These are phyloP conservation scores for Rubroshorea leprosula DNA, from an alignment of 345 rosid species.

Conservation along the genomic window DNA sequence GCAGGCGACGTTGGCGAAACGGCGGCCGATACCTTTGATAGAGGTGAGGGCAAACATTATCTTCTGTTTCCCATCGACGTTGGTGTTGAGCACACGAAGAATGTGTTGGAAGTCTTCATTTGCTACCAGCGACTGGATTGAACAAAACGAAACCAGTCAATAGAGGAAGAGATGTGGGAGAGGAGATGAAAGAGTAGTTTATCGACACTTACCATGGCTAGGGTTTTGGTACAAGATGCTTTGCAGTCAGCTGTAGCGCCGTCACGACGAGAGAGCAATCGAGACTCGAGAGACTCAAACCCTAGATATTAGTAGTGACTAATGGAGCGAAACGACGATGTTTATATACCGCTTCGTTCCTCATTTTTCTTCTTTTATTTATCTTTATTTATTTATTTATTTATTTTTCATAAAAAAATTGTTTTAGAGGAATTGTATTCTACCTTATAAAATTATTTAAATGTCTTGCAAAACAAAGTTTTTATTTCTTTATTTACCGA, in stretches of 20 bases:
- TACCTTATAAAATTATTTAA: too few species aligned
- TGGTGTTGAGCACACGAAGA: conserved; percentile 84
- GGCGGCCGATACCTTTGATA: conserved; percentile 87
- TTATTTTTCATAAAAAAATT: too few species aligned
- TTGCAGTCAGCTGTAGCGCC: background rate
- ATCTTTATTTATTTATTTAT: too few species aligned
- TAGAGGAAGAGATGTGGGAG: background rate
- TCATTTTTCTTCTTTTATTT: too few species aligned
- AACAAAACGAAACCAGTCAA: background rate
- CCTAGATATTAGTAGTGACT: background rate
- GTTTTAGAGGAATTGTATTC: too few species aligned
- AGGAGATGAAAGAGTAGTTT: background rate
- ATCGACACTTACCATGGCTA: background rate
- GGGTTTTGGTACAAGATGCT: background rate
- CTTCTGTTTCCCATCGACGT: conserved; percentile 87
- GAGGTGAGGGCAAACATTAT: conserved; percentile 95
- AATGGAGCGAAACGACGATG: background rate
- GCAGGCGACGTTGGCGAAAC: conserved; percentile 85
- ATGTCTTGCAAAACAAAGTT: too few species aligned
- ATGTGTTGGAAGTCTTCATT: conserved; percentile 91
- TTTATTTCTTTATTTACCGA: too few species aligned
- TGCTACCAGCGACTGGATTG: conserved; percentile 66
- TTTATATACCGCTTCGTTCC: background rate
- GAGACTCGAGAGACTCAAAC: background rate
- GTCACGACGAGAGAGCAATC: background rate